Evolutionary conservation across 257 asterid species (phyloP).

Genomic region (Phtheirospermum japonicum): DNA sequence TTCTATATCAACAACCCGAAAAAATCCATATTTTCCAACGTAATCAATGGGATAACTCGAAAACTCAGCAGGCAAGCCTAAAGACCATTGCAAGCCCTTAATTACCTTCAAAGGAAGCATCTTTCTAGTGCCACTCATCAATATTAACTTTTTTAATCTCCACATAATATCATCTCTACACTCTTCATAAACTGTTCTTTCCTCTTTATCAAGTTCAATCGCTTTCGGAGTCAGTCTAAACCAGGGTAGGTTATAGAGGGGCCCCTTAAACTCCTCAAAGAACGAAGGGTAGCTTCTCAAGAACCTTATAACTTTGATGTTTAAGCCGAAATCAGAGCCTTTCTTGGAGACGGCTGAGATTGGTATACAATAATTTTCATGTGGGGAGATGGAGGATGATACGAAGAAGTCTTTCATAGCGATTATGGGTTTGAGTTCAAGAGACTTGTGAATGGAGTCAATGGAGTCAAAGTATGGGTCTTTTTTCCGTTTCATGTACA

Average conservation of each 20-base stretch:
- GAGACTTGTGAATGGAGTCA: constrained; percentile 75
- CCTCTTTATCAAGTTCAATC: constrained; percentile 68
- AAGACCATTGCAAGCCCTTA: constrained; percentile 66
- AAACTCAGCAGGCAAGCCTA: constrained; percentile 77
- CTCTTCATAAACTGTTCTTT: constrained; percentile 46
- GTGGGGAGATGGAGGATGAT: constrained; percentile 58
- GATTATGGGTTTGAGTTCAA: constrained; percentile 62
- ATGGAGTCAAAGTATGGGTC: constrained; percentile 65
- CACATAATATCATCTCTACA: constrained; percentile 49
- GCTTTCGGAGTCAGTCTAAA: constrained; percentile 68
- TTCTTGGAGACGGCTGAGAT: constrained; percentile 68
- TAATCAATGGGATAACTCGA: constrained; percentile 46
- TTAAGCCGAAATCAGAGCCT: constrained; percentile 51
- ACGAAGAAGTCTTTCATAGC: constrained; percentile 64
- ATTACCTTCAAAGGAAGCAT: constrained; percentile 68
- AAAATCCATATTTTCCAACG: constrained; percentile 35
- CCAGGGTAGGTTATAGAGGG: constrained; percentile 72
- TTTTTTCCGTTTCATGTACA: constrained; percentile 89
- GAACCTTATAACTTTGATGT: constrained; percentile 63
- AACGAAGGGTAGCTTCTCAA: constrained; percentile 77
- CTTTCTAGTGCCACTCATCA: constrained; percentile 65
- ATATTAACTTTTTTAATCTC: constrained; percentile 65
- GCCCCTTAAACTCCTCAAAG: constrained; percentile 83
- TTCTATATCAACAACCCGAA: constrained; percentile 57
- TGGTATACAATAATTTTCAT: constrained; percentile 59